A percentile compares a stretch with the other conserved stretches of the same genome.
phyloP scores from a whole-genome alignment of 2,329 filamentous ascomycete genomes.

The Diplodia sapinea region DNA sequence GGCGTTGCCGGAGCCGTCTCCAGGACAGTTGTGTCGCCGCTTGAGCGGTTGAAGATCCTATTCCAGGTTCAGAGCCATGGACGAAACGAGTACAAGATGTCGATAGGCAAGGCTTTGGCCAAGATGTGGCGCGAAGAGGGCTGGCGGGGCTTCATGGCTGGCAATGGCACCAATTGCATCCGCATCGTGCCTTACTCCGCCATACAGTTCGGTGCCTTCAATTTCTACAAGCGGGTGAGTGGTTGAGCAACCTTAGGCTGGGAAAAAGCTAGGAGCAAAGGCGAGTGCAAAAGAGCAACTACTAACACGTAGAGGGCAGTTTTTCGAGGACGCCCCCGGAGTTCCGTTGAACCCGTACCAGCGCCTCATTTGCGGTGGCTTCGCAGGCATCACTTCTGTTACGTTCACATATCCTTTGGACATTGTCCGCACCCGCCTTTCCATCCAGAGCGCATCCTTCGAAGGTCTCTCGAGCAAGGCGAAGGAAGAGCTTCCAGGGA shows the following conservation, averaged over 20 bases:
- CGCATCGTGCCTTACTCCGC: constrained; percentile 98
- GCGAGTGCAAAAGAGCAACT: not conserved
- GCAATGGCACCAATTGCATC: constrained; percentile 97
- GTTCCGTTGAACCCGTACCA: constrained; percentile 74
- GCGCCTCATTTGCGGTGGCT: constrained; percentile 85
- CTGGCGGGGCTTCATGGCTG: constrained; percentile 96
- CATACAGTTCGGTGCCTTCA: constrained; percentile 98
- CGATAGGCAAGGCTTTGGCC: constrained; percentile 81
- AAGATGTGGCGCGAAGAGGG: constrained; percentile 99
- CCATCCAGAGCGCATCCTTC: constrained; percentile 97
- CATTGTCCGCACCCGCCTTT: constrained; percentile 93
- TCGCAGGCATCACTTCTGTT: constrained; percentile 94
- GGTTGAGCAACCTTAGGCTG: not conserved
- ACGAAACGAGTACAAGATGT: constrained; percentile 90
- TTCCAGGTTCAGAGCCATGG: constrained; percentile 93
- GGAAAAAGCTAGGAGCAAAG: not conserved
- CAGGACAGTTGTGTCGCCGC: constrained; percentile 91
- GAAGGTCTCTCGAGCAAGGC: constrained; percentile 64
- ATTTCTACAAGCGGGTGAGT: constrained; percentile 89
- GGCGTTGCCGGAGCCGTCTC: constrained; percentile 97
- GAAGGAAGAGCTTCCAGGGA: constrained; percentile 74
- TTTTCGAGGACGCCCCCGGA: constrained; percentile 78
- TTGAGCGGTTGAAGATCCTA: constrained; percentile 96
- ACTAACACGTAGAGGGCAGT: constrained; percentile 48
- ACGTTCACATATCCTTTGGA: constrained; percentile 95